Conservation (phyloP, 768 basidiomycete genomes). For the Russula sp. region DNA sequence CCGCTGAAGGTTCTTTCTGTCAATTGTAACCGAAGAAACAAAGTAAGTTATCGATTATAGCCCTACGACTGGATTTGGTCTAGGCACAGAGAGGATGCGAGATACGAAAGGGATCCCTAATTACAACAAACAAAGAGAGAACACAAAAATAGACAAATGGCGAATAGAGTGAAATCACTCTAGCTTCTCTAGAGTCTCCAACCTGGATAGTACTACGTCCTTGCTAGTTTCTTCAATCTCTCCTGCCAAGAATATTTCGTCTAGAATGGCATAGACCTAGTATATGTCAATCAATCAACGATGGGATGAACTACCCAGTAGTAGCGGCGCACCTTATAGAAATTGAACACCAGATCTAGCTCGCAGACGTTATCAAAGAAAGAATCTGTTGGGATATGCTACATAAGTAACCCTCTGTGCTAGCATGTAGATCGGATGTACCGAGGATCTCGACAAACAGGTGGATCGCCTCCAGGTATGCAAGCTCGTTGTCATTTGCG, state of each 20-base stretch:
- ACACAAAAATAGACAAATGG: neutral
- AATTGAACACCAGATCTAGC: constrained; percentile 96
- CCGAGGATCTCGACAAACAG: constrained; percentile 97
- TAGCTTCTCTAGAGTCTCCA: constrained; percentile 91
- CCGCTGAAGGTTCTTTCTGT: neutral
- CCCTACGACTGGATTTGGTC: neutral
- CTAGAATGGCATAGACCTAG: constrained; percentile 95
- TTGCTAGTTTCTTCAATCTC: constrained; percentile 99
- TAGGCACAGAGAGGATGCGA: neutral
- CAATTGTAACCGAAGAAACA: neutral
- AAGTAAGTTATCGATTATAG: neutral
- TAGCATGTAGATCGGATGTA: constrained; percentile 35
- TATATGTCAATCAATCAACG: neutral
- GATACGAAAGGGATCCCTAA: neutral
- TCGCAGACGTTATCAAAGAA: constrained; percentile 99
- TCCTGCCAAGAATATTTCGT: constrained; percentile 97
- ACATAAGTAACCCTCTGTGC: constrained; percentile 7
- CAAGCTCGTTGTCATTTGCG: constrained; percentile 96
- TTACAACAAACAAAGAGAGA: neutral
- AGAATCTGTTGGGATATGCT: constrained; percentile 52
- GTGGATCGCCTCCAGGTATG: constrained; percentile 96
- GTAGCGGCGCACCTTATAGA: constrained; percentile 70
- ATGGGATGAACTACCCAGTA: neutral
- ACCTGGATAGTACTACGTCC: constrained; percentile 83
- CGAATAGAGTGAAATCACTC: constrained; percentile 46